Evolutionary conservation across 2,329 filamentous ascomycete species (phyloP), one percentile per base, ranked within the genome.

Genomic region (Monilinia fructicola): DNA sequence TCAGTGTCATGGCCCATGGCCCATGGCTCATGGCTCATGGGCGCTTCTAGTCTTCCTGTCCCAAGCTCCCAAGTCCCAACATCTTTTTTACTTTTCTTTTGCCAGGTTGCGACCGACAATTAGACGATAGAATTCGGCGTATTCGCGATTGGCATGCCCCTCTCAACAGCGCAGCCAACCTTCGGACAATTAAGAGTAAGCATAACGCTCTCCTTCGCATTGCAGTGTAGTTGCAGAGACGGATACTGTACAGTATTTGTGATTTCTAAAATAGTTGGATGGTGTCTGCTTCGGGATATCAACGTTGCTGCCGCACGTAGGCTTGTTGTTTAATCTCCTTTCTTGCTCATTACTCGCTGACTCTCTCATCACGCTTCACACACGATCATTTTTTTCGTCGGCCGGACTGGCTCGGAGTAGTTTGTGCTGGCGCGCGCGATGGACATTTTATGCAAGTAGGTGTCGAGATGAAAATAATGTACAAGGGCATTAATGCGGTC

Each of bases 171-270:
- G 58, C 58, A 61, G 52, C 58, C 28, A 48, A n/a, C 54, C 28
- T 59, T 59, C 63, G 63, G 63, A 42, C 54, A 65, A 48, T 65
- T 59, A 42, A 35, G 50, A 52, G 58, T 59, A 52, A 59, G 63
- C 63, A 59, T 59, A 65, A 65, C 54, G 54, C 42, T 65, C 58
- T 65, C 40, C 53, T 65, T 65, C 62, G 53, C 54, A 58, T 52
- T 59, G 63, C 63, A 59, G 63, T 26, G 26, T 11, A 16, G 38
- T 48, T 4, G 44, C 58, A 60, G 58, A 38, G 28, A 21, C 58
- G 50, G 61, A 40, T 64, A 48, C 52, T 53, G 42, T 59, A 59
- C 7, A 28, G 28, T 48, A 59, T 18, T 65, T 40, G 54, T 59
- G 26, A 12, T 38, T 58, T 56, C 28, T 11, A 59, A 59, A 42